Evolutionary conservation across 306 rosid species (phyloP).

Genomic region (Sesbania bispinosa): DNA sequence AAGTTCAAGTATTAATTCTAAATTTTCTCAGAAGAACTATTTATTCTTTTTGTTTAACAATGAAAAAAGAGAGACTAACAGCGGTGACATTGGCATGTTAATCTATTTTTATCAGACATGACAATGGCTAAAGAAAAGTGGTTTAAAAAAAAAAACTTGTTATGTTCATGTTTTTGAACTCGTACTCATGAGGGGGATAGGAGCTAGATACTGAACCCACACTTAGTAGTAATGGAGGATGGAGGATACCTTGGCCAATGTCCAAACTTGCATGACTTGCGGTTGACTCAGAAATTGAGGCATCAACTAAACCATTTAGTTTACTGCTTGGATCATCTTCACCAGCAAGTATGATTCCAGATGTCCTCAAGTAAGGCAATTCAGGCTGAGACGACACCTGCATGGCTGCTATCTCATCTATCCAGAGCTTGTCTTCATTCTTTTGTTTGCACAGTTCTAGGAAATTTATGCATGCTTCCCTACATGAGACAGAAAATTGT

Average conservation of each 20-base stretch:
- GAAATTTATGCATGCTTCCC: conserved; percentile 95
- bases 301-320: conserved; percentile 48
- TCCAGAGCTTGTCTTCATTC: conserved; percentile 94
- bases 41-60: not conserved
- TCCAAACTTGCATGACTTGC: conserved; percentile 86
- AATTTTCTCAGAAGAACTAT: not conserved
- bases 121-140: not conserved
- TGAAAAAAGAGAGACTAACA: not conserved
- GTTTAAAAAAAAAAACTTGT: not conserved
- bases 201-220: not conserved
- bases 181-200: not conserved
- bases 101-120: not conserved
- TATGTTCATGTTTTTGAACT: not conserved
- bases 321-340: conserved; percentile 66
- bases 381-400: conserved; percentile 69
- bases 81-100: not conserved
- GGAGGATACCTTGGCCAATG: conserved; percentile 69
- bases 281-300: conserved; percentile 64
- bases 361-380: conserved; percentile 69
- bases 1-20: conserved; percentile 1
- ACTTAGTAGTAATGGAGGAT: conserved; percentile 3
- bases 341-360: conserved; percentile 88
- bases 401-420: conserved; percentile 95
- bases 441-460: conserved; percentile 82
- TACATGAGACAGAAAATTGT: conserved; percentile 27